Percentiles rank a stretch among this genome's conserved stretches.
phyloP scores from a whole-genome alignment of 2,329 filamentous ascomycete species.

The Alternaria hordeiaustralica region DNA sequence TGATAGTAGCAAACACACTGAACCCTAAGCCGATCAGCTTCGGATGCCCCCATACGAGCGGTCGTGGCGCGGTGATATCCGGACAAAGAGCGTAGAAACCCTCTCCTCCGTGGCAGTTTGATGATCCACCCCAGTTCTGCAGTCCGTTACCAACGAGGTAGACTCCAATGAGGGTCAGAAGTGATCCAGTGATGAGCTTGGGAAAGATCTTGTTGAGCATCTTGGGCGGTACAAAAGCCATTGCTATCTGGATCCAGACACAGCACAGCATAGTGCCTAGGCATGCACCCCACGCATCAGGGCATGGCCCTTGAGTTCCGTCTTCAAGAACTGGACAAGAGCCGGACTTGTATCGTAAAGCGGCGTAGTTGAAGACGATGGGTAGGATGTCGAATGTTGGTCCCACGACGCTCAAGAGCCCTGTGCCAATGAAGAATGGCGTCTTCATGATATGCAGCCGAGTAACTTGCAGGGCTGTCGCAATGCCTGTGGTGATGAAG shows the following conservation, averaged over 20 bases:
- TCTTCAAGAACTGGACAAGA: slow-evolving; percentile 27
- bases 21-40: slow-evolving; percentile 38
- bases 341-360: slow-evolving; percentile 32
- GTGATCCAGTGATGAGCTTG: slow-evolving; percentile 34
- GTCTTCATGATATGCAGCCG: slow-evolving; percentile 32
- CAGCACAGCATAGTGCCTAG: slow-evolving; percentile 52
- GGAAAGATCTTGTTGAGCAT: slow-evolving; percentile 34
- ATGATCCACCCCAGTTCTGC: slow-evolving; percentile 39
- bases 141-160: slow-evolving; percentile 35
- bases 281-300: slow-evolving; percentile 36
- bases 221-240: slow-evolving; percentile 36
- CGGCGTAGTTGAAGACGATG: slow-evolving; percentile 36
- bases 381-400: slow-evolving; percentile 40
- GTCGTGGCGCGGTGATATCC: slow-evolving; percentile 23
- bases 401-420: slow-evolving; percentile 34
- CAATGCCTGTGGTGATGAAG: slow-evolving; percentile 39
- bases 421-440: slow-evolving; percentile 39
- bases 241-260: slow-evolving; percentile 43
- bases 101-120: slow-evolving; percentile 34
- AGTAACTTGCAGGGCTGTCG: slow-evolving; percentile 37
- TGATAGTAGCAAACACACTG: slow-evolving; percentile 36
- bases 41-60: slow-evolving; percentile 42
- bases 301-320: slow-evolving; percentile 29
- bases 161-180: slow-evolving; percentile 33
- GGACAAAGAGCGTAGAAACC: slow-evolving; percentile 38